Evolutionary conservation across 768 basidiomycete genomes (phyloP), one percentile per base, ranked within the genome.

Genomic region (Mrakia blollopis): DNA sequence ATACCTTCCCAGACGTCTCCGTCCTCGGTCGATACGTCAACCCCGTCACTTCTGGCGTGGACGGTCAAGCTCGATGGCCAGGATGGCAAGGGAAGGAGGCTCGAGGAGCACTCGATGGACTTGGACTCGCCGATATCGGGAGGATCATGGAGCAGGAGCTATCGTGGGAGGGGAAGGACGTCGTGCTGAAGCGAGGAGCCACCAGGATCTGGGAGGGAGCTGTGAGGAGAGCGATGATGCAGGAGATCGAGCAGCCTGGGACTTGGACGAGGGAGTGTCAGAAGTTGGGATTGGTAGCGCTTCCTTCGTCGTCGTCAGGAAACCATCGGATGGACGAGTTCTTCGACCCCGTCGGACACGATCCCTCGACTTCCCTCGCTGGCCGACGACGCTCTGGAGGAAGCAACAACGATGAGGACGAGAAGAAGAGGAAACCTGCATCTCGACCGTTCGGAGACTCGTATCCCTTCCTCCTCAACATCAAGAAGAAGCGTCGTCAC

Each of bases 21-120:
- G 87, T 94, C 52, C 84, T 97, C 39, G 86, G 90, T 39, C 90
- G 89, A 1, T 98, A 98, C 81, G 87, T 89, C 32, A 86, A 88
- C 35, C 94, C 94, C 0, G 85, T 92, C 77, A 93, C 81, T 0
- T 81, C 79, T 44, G 79, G 79, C 9, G 23, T 70, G 18, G 25
- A 73, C 41, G 80, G 79, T 35, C 62, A 52, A 39, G 28, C 50
- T n/a, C 80, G 80, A 21, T 84, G 82, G 82, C 81, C 80, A 1
- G 82, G 82, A 2, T 83, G 82, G 78, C 39, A 63, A 10, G 41
- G 62, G 52, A 21, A 21, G n/a, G 62, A 73, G 7, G 28, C 47
- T 30, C 11, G 30, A 13, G 28, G 52, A 41, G 32, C 65, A 9
- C 32, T 65, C 30, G 52, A 32, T 9, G 37, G 75, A 16, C 54